These are phyloP conservation scores for Trichothecium roseum DNA, from an alignment of 2,329 filamentous ascomycete species.

Conservation along the genomic window DNA sequence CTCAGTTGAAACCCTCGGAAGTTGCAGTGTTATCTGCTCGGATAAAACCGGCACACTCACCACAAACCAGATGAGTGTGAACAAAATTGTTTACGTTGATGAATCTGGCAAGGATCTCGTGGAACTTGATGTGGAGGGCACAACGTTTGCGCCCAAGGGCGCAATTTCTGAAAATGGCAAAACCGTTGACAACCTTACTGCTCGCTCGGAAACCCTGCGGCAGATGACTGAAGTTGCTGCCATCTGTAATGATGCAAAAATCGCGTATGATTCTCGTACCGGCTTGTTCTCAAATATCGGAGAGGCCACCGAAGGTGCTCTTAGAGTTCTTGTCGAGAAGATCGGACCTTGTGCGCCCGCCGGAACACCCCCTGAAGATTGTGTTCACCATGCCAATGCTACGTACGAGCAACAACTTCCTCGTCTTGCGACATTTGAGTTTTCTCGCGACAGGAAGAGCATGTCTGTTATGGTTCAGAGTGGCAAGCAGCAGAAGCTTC, in stretches of 20 bases:
- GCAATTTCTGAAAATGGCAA: constrained; percentile 61
- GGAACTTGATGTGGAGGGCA: constrained; percentile 84
- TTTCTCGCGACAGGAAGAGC: constrained; percentile 95
- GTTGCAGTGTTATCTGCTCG: constrained; percentile 98
- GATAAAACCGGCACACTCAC: constrained; percentile 98
- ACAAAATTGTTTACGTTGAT: constrained; percentile 77
- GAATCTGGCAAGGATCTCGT: constrained; percentile 64
- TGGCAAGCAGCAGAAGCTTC: constrained; percentile 62
- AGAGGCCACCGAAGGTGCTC: constrained; percentile 88
- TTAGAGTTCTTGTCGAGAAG: constrained; percentile 88
- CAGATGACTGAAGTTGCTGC: constrained; percentile 65
- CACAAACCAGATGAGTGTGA: constrained; percentile 99
- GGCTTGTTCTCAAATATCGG: constrained; percentile 73
- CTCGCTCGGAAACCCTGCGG: constrained; percentile 63
- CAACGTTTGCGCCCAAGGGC: constrained; percentile 80
- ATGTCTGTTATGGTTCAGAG: constrained; percentile 89
- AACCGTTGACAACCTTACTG: constrained; percentile 55
- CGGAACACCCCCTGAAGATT: constrained; percentile 44
- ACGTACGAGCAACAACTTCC: constrained; percentile 70
- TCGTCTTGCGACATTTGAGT: constrained; percentile 83
- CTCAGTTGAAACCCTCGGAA: constrained; percentile 94
- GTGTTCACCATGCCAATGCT: constrained; percentile 71
- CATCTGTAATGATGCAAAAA: constrained; percentile 80
- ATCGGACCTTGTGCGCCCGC: constrained; percentile 67
- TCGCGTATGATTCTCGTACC: constrained; percentile 71